phyloP scores from a whole-genome alignment of 192 early-diverging fungal species.

The Geosiphon pyriformis region DNA sequence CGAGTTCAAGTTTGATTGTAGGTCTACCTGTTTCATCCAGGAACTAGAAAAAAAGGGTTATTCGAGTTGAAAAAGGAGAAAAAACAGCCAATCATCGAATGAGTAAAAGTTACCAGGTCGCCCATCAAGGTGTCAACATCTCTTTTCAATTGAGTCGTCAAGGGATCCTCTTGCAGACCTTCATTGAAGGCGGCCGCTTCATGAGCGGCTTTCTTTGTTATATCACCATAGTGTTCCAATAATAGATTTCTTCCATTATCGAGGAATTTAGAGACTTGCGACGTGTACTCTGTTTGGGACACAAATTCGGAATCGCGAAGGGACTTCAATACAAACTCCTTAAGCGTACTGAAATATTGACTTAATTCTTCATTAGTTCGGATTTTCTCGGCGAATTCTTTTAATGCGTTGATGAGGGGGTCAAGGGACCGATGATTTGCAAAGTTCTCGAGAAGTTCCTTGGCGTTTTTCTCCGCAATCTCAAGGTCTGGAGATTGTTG shows the following conservation, averaged over 20 bases:
- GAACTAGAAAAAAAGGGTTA: constrained; percentile 25
- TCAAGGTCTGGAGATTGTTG: constrained; percentile 3
- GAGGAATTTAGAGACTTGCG: constrained; percentile 30
- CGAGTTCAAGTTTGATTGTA: constrained; percentile 45
- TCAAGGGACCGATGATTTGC: constrained; percentile 42
- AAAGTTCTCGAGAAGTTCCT: constrained; percentile 50
- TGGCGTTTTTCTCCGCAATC: constrained; percentile 35
- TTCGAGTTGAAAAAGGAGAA: too few species aligned
- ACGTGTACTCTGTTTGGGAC: constrained; percentile 26
- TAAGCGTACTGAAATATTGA: constrained; percentile 29
- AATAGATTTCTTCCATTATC: constrained; percentile 31
- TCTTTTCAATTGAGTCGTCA: constrained; percentile 29
- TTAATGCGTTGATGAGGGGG: constrained; percentile 33
- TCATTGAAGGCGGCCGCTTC: constrained; percentile 28
- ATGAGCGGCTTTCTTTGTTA: constrained; percentile 29
- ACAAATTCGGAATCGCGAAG: constrained; percentile 37
- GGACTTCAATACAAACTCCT: constrained; percentile 30
- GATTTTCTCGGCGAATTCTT: constrained; percentile 30
- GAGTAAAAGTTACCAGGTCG: constrained; percentile 24
- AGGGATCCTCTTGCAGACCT: constrained; percentile 34
- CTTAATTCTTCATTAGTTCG: constrained; percentile 35
- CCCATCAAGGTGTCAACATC: constrained; percentile 33
- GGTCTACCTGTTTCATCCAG: constrained; percentile 44
- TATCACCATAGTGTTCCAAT: constrained; percentile 30
- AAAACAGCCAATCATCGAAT: too few species aligned